Conservation (phyloP, 2,329 filamentous ascomycete species). For the Fusarium siculi region DNA sequence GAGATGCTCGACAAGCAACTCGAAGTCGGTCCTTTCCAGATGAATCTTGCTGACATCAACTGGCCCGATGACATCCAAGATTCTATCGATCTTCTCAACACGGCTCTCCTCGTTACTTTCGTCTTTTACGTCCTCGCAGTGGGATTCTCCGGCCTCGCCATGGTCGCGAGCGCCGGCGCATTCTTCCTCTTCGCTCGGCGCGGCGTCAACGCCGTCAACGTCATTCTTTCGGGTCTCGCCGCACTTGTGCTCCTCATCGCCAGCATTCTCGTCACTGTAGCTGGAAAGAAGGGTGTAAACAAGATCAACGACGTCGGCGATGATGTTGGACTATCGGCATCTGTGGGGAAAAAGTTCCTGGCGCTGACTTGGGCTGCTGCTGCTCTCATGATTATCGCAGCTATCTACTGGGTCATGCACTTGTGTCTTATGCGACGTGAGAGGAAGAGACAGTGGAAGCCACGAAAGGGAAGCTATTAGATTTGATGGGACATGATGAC, state of each 20-base stretch:
- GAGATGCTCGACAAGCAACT: constrained; percentile 59
- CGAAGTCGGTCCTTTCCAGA: constrained; percentile 54
- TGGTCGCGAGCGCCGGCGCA: constrained; percentile 53
- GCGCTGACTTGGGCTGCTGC: constrained; percentile 60
- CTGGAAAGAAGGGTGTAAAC: constrained; percentile 53
- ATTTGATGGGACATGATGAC: constrained; percentile 2
- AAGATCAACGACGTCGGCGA: constrained; percentile 57
- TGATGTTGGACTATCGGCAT: constrained; percentile 57
- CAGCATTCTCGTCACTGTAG: constrained; percentile 56
- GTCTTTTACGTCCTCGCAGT: constrained; percentile 60
- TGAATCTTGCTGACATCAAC: constrained; percentile 59
- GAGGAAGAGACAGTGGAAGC: constrained; percentile 42
- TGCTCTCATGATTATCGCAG: constrained; percentile 54
- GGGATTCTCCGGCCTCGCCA: constrained; percentile 55
- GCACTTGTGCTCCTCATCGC: constrained; percentile 53
- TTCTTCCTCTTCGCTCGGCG: constrained; percentile 47
- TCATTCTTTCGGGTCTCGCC: constrained; percentile 50
- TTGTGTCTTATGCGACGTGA: constrained; percentile 46
- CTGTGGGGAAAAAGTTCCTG: constrained; percentile 57
- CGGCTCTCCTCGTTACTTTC: constrained; percentile 59
- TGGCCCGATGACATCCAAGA: constrained; percentile 57
- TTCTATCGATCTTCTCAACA: constrained; percentile 61
- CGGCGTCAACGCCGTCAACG: constrained; percentile 50
- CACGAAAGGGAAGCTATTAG: constrained; percentile 46
- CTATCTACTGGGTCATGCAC: constrained; percentile 55